Conservation (phyloP, 176 grass and related monocot species). For the Elaeis guineensis region DNA sequence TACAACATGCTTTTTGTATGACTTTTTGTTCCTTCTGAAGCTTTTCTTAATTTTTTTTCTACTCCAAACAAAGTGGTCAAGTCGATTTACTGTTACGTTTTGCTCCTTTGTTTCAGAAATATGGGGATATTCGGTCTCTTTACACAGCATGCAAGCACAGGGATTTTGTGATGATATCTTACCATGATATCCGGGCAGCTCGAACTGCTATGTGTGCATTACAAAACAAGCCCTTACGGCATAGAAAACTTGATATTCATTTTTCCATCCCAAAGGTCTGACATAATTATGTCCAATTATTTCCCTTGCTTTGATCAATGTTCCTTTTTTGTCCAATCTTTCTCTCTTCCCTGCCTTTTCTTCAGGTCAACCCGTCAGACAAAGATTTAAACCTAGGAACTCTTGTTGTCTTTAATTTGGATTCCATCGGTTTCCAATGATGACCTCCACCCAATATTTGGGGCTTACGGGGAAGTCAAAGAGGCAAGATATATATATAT, state of each 20-base stretch:
- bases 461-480: constrained; percentile 14
- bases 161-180: constrained; percentile 17
- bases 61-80: too few relatives aligned
- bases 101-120: not conserved
- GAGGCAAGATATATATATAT: not conserved
- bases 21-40: too few relatives aligned
- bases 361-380: constrained; percentile 9
- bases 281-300: too few relatives aligned
- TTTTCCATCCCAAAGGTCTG: constrained; percentile 14
- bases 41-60: too few relatives aligned
- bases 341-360: not conserved
- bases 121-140: constrained; percentile 9
- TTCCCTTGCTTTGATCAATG: too few relatives aligned
- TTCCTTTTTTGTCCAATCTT: too few relatives aligned
- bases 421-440: constrained; percentile 17
- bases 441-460: constrained; percentile 10
- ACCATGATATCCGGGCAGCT: constrained; percentile 12
- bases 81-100: too few relatives aligned
- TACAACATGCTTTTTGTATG: too few relatives aligned
- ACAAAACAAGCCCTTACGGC: constrained; percentile 10
- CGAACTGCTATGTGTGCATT: constrained; percentile 14
- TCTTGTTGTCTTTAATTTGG: constrained; percentile 17
- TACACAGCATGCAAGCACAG: constrained; percentile 21
- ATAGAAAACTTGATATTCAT: constrained; percentile 15
- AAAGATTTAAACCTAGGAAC: constrained; percentile 18